Evolutionary conservation across 768 basidiomycete genomes (phyloP).

Genomic region (Podaxis sp.): DNA sequence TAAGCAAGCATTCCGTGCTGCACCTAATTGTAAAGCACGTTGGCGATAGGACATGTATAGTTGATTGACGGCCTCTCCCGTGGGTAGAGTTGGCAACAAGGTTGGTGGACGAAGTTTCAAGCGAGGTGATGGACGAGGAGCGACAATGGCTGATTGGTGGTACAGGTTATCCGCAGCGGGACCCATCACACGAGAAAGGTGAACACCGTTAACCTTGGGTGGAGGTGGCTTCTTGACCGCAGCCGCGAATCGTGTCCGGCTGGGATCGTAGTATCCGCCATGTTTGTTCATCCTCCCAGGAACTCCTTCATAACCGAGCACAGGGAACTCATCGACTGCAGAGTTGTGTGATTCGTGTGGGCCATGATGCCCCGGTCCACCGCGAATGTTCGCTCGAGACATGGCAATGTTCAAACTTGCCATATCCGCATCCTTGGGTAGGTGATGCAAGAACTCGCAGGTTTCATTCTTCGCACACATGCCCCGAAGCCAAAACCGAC

Average conservation of each 20-base stretch:
- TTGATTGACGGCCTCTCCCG: slow-evolving; percentile 75
- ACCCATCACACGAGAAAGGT: slow-evolving; percentile 55
- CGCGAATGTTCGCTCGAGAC: slow-evolving; percentile 61
- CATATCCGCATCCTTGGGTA: slow-evolving; percentile 85
- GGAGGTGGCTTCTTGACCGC: slow-evolving; percentile 77
- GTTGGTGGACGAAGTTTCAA: slow-evolving; percentile 80
- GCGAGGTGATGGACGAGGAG: slow-evolving; percentile 81
- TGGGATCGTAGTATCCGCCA: slow-evolving; percentile 66
- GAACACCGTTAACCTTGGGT: slow-evolving; percentile 43
- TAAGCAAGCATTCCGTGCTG: slow-evolving; percentile 90
- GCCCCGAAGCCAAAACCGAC: slow-evolving; percentile 97
- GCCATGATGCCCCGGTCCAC: slow-evolving; percentile 32
- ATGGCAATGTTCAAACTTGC: slow-evolving; percentile 66
- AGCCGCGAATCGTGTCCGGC: slow-evolving; percentile 86
- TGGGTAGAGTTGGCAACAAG: slow-evolving; percentile 85
- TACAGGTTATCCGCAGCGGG: slow-evolving; percentile 61
- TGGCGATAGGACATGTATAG: slow-evolving; percentile 90
- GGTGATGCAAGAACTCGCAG: slow-evolving; percentile 94
- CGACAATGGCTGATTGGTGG: slow-evolving; percentile 68
- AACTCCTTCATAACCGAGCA: slow-evolving; percentile 48
- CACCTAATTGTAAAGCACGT: slow-evolving; percentile 88
- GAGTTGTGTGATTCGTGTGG: slow-evolving; percentile 42
- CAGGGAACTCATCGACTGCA: slow-evolving; percentile 72
- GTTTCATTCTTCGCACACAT: slow-evolving; percentile 95
- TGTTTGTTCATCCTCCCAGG: slow-evolving; percentile 43